phyloP scores from a whole-genome alignment of 1,284 basidiomycete species.

The Melampsora larici-populina region DNA sequence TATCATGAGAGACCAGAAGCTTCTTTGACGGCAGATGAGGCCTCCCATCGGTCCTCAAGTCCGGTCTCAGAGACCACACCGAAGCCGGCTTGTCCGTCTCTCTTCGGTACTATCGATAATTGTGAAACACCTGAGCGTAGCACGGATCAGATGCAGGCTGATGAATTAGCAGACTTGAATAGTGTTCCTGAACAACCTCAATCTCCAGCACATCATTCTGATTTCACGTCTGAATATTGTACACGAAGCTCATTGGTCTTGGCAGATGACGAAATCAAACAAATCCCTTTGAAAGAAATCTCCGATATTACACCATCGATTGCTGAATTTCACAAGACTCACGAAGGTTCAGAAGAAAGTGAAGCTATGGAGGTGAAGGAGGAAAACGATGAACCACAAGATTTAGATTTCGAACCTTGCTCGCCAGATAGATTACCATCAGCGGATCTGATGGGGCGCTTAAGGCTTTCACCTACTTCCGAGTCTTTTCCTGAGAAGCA shows the following conservation, averaged over 20 bases:
- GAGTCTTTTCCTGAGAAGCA: slow-evolving; percentile 7
- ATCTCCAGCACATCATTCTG: background rate
- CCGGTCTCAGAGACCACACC: background rate
- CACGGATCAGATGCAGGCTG: background rate
- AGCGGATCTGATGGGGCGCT: slow-evolving; percentile 20
- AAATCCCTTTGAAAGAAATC: background rate
- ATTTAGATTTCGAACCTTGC: slow-evolving; percentile 14
- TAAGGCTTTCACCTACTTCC: slow-evolving; percentile 12
- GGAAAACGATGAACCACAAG: slow-evolving; percentile 8
- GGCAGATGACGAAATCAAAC: background rate
- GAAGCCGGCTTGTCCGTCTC: background rate
- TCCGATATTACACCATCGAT: background rate
- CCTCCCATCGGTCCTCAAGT: too few species aligned
- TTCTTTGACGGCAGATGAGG: background rate
- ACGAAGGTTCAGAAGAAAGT: background rate
- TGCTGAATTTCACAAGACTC: background rate
- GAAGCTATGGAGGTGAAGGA: background rate
- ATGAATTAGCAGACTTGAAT: background rate
- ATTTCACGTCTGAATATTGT: too few species aligned
- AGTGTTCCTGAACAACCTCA: background rate
- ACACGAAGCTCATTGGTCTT: background rate
- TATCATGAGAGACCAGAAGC: background rate
- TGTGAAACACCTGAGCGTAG: background rate
- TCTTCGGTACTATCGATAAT: background rate
- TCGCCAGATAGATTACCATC: slow-evolving; percentile 30